Conservation (phyloP, 2,329 filamentous ascomycete species). For the Fusarium subglutinans region DNA sequence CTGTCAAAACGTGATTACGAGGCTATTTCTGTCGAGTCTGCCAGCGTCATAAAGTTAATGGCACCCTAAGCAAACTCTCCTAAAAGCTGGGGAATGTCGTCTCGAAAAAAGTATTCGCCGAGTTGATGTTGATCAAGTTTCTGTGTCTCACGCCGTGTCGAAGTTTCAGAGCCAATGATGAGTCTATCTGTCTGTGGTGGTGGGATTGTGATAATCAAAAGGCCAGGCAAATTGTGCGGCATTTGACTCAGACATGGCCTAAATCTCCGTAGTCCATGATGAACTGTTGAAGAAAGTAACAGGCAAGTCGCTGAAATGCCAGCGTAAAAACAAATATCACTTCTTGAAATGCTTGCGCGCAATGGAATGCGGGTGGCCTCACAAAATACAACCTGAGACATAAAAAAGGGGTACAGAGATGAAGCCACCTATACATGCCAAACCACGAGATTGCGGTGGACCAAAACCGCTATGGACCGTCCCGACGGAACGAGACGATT, state of each 20-base stretch:
- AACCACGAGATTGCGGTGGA: not conserved
- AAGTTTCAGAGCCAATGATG: not conserved
- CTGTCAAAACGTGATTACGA: slow-evolving; percentile 8
- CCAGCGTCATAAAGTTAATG: not conserved
- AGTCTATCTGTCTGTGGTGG: not conserved
- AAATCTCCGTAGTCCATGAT: not conserved
- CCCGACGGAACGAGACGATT: slow-evolving; percentile 23
- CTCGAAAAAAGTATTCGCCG: not conserved
- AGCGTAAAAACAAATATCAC: not conserved
- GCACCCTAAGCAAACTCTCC: not conserved
- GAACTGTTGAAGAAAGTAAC: not conserved
- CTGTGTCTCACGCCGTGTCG: not conserved
- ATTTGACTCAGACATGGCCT: slow-evolving; percentile 3
- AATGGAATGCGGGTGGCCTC: not conserved
- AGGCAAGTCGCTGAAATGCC: not conserved
- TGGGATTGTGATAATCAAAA: slow-evolving; percentile 7
- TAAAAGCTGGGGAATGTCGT: not conserved
- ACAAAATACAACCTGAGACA: not conserved
- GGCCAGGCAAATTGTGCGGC: not conserved
- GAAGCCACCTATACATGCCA: not conserved
- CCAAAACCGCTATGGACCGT: slow-evolving; percentile 13
- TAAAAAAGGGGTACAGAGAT: not conserved
- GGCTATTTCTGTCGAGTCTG: slow-evolving; percentile 8
- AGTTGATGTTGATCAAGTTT: not conserved
- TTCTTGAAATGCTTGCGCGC: not conserved